Base-by-base conservation (phyloP, 2,329 filamentous ascomycete species). In the Apiospora saccharicola region DNA sequence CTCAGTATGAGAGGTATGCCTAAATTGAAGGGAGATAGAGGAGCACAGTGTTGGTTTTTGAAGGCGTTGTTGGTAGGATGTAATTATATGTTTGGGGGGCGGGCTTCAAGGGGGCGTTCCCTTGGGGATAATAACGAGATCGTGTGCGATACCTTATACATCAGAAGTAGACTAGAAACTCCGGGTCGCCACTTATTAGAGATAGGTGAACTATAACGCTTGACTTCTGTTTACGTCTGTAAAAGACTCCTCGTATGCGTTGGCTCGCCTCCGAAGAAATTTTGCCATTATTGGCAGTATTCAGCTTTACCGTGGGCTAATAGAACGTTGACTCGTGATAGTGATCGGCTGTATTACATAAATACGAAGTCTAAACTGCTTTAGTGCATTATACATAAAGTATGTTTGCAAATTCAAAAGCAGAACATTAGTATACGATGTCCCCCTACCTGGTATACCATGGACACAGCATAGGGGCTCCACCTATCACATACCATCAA, bases 1-100 rank as follows among this genome's bases (percentile, higher is more conserved):
- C 67, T 24, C 67, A 49, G 24, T 49, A 47, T 6, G 67, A 46
- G 6, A 34, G 67, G 43, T 69, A 69, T 37, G 67, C n/a, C n/a
- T n/a, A n/a, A n/a, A n/a, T n/a, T n/a, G n/a, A n/a, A n/a, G n/a
- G n/a, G n/a, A n/a, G n/a, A n/a, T n/a, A n/a, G n/a, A n/a, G n/a
- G n/a, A n/a, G n/a, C n/a, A n/a, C n/a, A n/a, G n/a, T n/a, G n/a
- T 12, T n/a, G 57, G 3, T 64, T 64, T 13, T 41, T 19, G 12
- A 41, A 64, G 34, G 34, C 30, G 53, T 41, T 64, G 53, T 49
- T n/a, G 8, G 26, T 22, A 13, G 24, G 1, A 30, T 22, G 10
- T 53, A 26, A n/a, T n/a, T n/a, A n/a, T 10, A 30, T 24, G 24
- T 13, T 30, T 30, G 24, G 16, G 14, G 16, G 24, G 24, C 7